phyloP scores from a whole-genome alignment of 345 rosid genomes.

The Pseudoturritis turrita region DNA sequence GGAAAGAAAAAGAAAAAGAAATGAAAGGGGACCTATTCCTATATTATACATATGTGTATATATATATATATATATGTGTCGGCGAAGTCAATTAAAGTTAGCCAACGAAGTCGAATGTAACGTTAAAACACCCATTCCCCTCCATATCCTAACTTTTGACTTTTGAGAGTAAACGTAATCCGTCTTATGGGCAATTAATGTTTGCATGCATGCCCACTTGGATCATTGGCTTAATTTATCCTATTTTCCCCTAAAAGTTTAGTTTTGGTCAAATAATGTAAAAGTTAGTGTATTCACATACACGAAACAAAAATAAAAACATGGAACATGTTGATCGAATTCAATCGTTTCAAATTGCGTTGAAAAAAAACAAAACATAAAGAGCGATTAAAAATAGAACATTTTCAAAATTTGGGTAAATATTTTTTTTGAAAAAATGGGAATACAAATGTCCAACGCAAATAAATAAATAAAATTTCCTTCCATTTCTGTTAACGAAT shows the following conservation, averaged over 20 bases:
- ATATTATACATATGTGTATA: no score
- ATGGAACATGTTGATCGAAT: neutral
- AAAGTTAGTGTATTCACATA: neutral
- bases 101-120: neutral
- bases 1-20: no score
- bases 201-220: conserved; percentile 28
- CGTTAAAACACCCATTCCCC: conserved; percentile 12
- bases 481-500: no score
- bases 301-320: neutral
- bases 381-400: no score
- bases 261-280: neutral
- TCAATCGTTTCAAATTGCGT: neutral
- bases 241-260: neutral
- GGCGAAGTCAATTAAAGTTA: conserved; percentile 23
- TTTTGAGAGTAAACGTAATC: neutral
- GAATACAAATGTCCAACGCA: no score
- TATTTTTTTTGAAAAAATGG: no score
- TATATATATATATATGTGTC: neutral
- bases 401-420: no score
- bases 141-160: conserved; percentile 30
- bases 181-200: conserved; percentile 20
- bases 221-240: neutral
- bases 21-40: neutral
- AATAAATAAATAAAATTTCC: no score
- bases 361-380: neutral